Evolutionary conservation across 2,329 filamentous ascomycete genomes (phyloP), one percentile per base, ranked within the genome.

Genomic region (Madurella fahalii): DNA sequence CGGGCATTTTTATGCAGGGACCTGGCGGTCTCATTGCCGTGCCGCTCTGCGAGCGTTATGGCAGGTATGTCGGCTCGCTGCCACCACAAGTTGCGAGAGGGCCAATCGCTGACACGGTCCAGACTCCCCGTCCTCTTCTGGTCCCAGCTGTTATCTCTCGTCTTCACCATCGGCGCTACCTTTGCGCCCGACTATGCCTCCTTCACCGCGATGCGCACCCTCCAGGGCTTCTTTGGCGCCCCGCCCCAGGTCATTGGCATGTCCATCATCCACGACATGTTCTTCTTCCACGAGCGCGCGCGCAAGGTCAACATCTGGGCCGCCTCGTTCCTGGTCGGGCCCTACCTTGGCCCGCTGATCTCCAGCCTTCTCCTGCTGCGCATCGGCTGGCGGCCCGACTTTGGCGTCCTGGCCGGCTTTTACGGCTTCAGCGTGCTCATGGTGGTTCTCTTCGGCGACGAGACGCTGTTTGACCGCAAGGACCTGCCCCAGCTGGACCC

Each of bases 181-280:
- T 42, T 64, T 31, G 51, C 65, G 16, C 56, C 54, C 11, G 57
- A 51, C 52, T 68, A 63, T 54, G 55, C 52, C 9, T 58, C 46
- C 30, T 68, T 63, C 54, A 67, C 63, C 42, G 55, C 53, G 37
- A 59, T 62, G 58, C 52, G 60, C 13, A 56, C 58, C 5, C 53
- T 78, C 69, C 69, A 74, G n/a, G 67, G 71, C 3, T 77, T 76
- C 1, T 75, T 77, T 12, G 76, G 72, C 1, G 68, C 79, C 18
- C 73, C 72, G 37, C 71, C 74, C 0, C 80, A 80, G 41, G 59
- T 60, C 2, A 57, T 59, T 31, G 57, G 57, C 34, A 54, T 61
- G 34, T 53, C 50, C 13, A 57, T 69, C 60, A 69, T 75, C 56
- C 72, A 76, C 52, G 76, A 78, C 59, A 68, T 77, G 57, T 78